phyloP scores from a whole-genome alignment of 768 basidiomycete genomes.

The Hortiboletus campestris region DNA sequence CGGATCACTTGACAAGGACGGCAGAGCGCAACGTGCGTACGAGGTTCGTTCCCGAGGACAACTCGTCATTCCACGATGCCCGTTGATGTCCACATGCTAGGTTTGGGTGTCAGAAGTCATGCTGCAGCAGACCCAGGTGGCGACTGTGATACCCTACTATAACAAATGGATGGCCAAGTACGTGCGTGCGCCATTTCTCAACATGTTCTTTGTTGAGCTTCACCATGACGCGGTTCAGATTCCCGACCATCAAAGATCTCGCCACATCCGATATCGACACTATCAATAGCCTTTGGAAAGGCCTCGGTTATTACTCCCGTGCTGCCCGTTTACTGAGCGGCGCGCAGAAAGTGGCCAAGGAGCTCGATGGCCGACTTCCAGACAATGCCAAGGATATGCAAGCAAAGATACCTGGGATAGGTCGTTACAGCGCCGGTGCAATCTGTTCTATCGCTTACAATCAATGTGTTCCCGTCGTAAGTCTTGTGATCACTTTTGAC shows the following conservation, averaged over 20 bases:
- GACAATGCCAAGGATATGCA: slow-evolving; percentile 80
- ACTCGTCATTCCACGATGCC: not conserved
- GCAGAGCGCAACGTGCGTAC: slow-evolving; percentile 83
- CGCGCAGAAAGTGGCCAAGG: slow-evolving; percentile 73
- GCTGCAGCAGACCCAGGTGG: slow-evolving; percentile 95
- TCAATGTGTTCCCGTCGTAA: slow-evolving; percentile 77
- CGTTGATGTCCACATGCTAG: slow-evolving; percentile 32
- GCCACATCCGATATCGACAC: slow-evolving; percentile 74
- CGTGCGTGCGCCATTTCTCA: slow-evolving; percentile 20
- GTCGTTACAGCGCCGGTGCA: slow-evolving; percentile 83
- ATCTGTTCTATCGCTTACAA: slow-evolving; percentile 89
- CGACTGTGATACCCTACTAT: slow-evolving; percentile 93
- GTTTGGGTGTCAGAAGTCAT: slow-evolving; percentile 93
- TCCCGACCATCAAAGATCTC: slow-evolving; percentile 77
- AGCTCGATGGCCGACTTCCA: slow-evolving; percentile 71
- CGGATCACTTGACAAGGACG: slow-evolving; percentile 48
- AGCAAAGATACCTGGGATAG: slow-evolving; percentile 81
- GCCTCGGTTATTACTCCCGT: slow-evolving; percentile 87
- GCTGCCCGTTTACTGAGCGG: slow-evolving; percentile 79
- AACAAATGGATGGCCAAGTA: slow-evolving; percentile 82
- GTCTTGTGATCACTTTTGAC: slow-evolving; percentile 28
- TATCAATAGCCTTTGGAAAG: slow-evolving; percentile 90
- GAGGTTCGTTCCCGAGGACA: slow-evolving; percentile 52
- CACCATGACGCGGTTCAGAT: slow-evolving; percentile 41
- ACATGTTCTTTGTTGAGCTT: not conserved